Evolutionary conservation across 768 basidiomycete species (phyloP), one percentile per base, ranked within the genome.

Genomic region (Xerocomellus amylosporus): DNA sequence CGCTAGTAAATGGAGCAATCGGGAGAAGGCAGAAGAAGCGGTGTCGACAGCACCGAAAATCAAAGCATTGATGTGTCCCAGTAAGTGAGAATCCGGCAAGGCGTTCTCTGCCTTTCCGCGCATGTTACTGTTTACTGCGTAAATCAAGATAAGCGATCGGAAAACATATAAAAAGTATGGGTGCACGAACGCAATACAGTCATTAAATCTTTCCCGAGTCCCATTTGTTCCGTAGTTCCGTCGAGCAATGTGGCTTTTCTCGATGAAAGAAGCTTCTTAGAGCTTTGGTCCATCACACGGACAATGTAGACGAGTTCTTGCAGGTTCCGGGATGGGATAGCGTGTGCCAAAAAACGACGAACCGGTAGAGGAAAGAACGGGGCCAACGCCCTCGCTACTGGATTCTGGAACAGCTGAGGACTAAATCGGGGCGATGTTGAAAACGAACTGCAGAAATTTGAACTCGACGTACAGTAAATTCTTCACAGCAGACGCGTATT

Each of bases 41-140:
- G 49, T 51, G 17, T 51, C 49, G n/a, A 51, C 49, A n/a, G 49
- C 49, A 24, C 49, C 49, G 33, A 50, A 50, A 17, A 50, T 33
- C 12, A 50, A 13, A 3, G 49, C 28, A 31, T 50, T 50, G 39
- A 50, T 34, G 24, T 50, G 49, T 12, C 49, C 49, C 5, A 50
- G 49, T 14, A 50, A 19, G 19, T 49, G 48, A 14, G 49, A 50
- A 24, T 50, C 49, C 14, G 49, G 39, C 13, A 41, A 17, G 17
- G 17, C 30, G 5, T 50, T 24, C 8, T 49, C 38, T 28, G 43
- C 17, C 48, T 20, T 30, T 31, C 45, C 31, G 19, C 19, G 45
- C 20, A 50, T 33, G 31, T 34, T 41, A 33, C 14, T 33, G 20
- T 9, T 28, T 15, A 50, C 49, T 50, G 22, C 10, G 6, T 28